Conservation (phyloP, 768 basidiomycete genomes). For the Mycena rebaudengoi region DNA sequence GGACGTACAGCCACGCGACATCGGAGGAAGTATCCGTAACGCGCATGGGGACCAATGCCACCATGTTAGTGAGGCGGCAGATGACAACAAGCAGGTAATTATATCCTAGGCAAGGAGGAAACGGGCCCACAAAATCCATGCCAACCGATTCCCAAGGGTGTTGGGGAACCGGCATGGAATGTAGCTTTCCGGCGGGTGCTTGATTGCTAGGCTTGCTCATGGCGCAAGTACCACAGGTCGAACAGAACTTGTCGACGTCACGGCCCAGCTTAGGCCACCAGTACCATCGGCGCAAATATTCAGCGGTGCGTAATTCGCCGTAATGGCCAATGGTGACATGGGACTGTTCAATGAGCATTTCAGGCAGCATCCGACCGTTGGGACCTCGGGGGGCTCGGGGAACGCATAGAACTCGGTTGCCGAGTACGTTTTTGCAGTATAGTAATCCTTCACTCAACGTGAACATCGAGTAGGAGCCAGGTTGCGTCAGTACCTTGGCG, state of each 20-base stretch:
- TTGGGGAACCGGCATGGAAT: slow-evolving; percentile 30
- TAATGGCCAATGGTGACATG: neutral
- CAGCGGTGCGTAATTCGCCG: neutral
- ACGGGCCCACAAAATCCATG: slow-evolving; percentile 44
- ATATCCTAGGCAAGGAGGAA: slow-evolving; percentile 32
- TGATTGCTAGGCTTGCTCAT: neutral
- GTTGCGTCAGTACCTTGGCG: neutral
- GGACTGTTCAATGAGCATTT: neutral
- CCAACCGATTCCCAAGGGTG: slow-evolving; percentile 39
- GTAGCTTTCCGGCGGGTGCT: slow-evolving; percentile 14
- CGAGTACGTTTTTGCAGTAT: neutral
- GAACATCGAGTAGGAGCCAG: neutral
- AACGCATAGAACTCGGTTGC: neutral
- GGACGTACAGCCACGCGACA: slow-evolving; percentile 10
- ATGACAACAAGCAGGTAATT: slow-evolving; percentile 23
- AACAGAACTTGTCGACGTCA: slow-evolving; percentile 15
- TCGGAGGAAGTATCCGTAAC: neutral
- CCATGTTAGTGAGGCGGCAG: slow-evolving; percentile 3
- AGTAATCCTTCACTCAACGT: neutral
- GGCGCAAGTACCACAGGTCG: neutral
- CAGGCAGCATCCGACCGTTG: neutral
- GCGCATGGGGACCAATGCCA: neutral
- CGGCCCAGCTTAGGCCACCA: neutral
- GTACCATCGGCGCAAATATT: neutral
- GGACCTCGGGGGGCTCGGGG: neutral